These are phyloP conservation scores for Fusarium devonianum DNA, from an alignment of 2,329 filamentous ascomycete species.

Conservation along the genomic window DNA sequence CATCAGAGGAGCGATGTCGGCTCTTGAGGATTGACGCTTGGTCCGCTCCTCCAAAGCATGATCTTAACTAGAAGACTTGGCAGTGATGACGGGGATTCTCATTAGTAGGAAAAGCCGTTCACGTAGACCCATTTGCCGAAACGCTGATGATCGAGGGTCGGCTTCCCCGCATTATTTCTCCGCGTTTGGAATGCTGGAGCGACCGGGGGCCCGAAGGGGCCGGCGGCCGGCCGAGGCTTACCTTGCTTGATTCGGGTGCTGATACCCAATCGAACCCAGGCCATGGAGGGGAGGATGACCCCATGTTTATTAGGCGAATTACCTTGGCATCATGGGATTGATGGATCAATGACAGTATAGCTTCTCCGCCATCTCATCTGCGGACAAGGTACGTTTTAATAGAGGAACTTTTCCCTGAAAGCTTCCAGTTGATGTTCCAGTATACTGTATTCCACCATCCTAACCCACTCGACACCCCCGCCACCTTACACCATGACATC, in stretches of 20 bases:
- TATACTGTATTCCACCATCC: not conserved
- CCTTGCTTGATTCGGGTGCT: not conserved
- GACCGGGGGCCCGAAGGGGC: constrained; percentile 18
- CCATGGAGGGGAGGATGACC: not conserved
- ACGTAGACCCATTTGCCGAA: too few species aligned
- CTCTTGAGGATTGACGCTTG: too few species aligned
- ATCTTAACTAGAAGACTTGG: too few species aligned
- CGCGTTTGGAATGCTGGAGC: constrained; percentile 23
- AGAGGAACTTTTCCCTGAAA: too few species aligned
- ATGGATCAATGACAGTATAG: not conserved
- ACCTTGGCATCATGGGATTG: not conserved
- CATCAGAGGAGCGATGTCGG: too few species aligned
- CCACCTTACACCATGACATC: constrained; percentile 3
- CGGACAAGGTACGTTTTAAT: too few species aligned
- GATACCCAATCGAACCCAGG: not conserved
- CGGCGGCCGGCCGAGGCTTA: constrained; percentile 10
- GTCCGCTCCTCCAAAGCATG: too few species aligned
- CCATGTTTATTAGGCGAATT: not conserved
- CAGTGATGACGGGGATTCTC: too few species aligned
- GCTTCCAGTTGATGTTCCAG: too few species aligned
- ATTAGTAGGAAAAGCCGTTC: too few species aligned
- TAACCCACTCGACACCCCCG: not conserved
- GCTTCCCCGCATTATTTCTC: constrained; percentile 16
- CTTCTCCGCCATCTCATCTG: too few species aligned
- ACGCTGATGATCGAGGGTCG: too few species aligned